Evolutionary conservation across 2,329 filamentous ascomycete genomes (phyloP), one percentile per base, ranked within the genome.

Genomic region (Fonsecaea pedrosoi): DNA sequence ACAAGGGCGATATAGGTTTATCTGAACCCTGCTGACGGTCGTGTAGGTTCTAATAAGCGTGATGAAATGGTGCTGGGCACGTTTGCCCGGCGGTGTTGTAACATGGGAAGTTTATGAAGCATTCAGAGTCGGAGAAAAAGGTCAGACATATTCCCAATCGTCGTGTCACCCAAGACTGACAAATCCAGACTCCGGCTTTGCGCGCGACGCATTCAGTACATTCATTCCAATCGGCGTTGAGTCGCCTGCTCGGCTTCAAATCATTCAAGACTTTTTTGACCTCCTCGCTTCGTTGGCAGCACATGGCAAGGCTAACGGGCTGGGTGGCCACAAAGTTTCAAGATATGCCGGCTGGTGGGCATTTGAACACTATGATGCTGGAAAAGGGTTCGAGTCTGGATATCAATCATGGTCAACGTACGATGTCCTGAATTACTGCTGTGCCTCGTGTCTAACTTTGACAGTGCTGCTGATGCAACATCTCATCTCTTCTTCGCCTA

Each of bases 401-500:
- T 99, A 99, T 80, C 92, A 91, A 75, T 87, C 88, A 54, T 99
- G 95, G 94, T 83, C 90, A 72, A 89, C 83, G 90, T 94, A 82
- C 79, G 53, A 87, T 76, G 45, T 34, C 13, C 40, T 32, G n/a
- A 4, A 15, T 18, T 12, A 37, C 54, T 3, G 45, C 18, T 25
- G 9, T n/a, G 12, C 45, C 45, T 25, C 10, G 40, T 30, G 58
- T 53, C 65, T 65, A 21, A 59, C 62, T 35, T 65, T 37, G 70
- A 34, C 74, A 96, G 92, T 75, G 94, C 94, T 68, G 95, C 95
- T 66, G 93, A 98, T 83, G 95, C 95, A 62, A 93, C 94, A 21
- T 97, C 94, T 75, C 95, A 99, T 82, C 83, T 99, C 62, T 99
- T 99, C 84, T 99, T 99, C 77, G 95, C 95, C 64, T 99, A 98